Evolutionary conservation across 192 early-diverging fungal genomes (phyloP), one percentile per base, ranked within the genome.

Genomic region (Chytriomyces hyalinus): DNA sequence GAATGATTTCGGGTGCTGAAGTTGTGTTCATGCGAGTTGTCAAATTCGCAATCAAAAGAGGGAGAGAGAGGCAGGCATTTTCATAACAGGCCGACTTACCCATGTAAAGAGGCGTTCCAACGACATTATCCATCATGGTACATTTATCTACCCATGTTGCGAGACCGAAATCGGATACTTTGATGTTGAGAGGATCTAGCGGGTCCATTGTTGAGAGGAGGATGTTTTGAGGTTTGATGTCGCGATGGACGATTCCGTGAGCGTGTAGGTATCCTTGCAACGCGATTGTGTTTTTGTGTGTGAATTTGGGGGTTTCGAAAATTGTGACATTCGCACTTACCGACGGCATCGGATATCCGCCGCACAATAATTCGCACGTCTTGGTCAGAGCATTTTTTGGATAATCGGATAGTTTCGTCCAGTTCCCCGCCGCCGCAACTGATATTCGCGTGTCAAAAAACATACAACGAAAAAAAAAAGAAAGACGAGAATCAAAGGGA

Each of bases 171-270:
- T 86, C 85, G 9, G 81, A 83, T 3, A 86, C 79, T 75, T 86
- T 86, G 51, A 86, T 84, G 70, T 86, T 84, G 67, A 70, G 82
- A 6, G 63, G 60, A 59, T 86, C 85, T 10, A 45, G n/a, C 11
- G 85, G 84, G 53, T 80, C 74, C n/a, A 63, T 26, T 11, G 67
- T 61, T 4, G 79, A 82, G 10, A 93, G 75, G 45, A 94, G 86
- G 26, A 94, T 89, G 77, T 94, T 94, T 71, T 93, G 92, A 59
- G 92, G 92, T 75, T 94, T 94, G 73, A 96, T 85, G 73, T 96
- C 92, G 28, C 79, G 73, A 62, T 80, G 79, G 17, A 92, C 92
- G 43, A 96, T 87, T 8, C 78, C 73, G 28, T 75, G 60, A 4
- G 44, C 44, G 20, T 76, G 69, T 26, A 75, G 62, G 53, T 74